Conservation (phyloP, 495 filamentous ascomycete species). For the Opeltia flavorubescens region DNA sequence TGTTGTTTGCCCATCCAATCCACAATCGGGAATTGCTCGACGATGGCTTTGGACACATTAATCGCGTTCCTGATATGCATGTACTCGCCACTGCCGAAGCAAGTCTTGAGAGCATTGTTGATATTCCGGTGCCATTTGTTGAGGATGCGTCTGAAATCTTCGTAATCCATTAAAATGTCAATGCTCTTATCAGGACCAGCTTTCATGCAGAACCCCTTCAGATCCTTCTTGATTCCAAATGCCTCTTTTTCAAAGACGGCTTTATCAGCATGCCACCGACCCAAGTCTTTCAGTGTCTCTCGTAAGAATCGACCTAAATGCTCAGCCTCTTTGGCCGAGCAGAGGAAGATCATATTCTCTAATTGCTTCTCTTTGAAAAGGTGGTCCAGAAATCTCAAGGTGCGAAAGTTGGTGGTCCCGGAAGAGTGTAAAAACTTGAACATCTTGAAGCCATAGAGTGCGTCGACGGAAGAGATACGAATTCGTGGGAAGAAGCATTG, state of each 20-base stretch:
- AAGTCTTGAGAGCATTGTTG: slow-evolving; percentile 58
- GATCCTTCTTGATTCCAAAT: slow-evolving; percentile 42
- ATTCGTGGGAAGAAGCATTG: slow-evolving; percentile 82
- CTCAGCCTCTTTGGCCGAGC: slow-evolving; percentile 79
- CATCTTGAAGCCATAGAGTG: slow-evolving; percentile 74
- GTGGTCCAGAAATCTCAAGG: slow-evolving; percentile 67
- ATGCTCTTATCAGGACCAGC: slow-evolving; percentile 50
- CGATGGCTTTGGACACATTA: slow-evolving; percentile 68
- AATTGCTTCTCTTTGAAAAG: slow-evolving; percentile 72
- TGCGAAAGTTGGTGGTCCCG: slow-evolving; percentile 74
- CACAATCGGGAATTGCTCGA: slow-evolving; percentile 69
- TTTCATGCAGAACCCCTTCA: slow-evolving; percentile 53
- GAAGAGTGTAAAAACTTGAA: slow-evolving; percentile 71
- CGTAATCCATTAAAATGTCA: slow-evolving; percentile 59
- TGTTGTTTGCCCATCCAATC: slow-evolving; percentile 75
- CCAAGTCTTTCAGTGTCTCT: slow-evolving; percentile 61
- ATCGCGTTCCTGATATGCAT: slow-evolving; percentile 98
- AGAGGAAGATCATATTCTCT: slow-evolving; percentile 68
- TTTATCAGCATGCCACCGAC: slow-evolving; percentile 70
- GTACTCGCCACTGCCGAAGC: slow-evolving; percentile 71
- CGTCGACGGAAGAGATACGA: slow-evolving; percentile 69
- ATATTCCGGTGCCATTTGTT: slow-evolving; percentile 83
- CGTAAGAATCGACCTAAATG: slow-evolving; percentile 80
- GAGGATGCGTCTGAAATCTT: slow-evolving; percentile 70
- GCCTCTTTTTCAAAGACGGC: slow-evolving; percentile 68